Base-by-base conservation (phyloP, 139 green algal genomes). In the Closterium sp. region DNA sequence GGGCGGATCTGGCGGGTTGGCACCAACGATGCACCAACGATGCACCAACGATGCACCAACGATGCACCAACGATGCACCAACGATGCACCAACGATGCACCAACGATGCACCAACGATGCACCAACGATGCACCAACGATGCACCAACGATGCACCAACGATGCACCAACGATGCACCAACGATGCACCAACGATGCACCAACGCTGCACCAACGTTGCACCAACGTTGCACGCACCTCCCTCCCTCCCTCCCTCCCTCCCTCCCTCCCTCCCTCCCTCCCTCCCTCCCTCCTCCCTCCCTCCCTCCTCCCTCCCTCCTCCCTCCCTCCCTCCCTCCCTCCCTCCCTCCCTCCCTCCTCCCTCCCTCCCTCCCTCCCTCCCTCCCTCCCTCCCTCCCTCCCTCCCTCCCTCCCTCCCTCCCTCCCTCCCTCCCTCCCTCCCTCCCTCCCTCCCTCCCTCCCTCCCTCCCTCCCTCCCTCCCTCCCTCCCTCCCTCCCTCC, bases 231-330 rank as follows among this genome's bases (percentile, higher is more conserved):
- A 28, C 84, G 12, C 84, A 64, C 84, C 16, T 38, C 84, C 9
- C 84, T 88, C 84, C 36, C 84, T 88, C 84, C 25, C 16, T 38
- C 10, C 12, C 84, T 88, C 84, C 36, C 84, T 88, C 84, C 28
- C 84, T 88, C 84, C 12, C 84, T 38, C 10, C 36, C 16, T 38
- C 84, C 36, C 84, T 88, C 84, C 12, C 84, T 38, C 84, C 36
- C 16, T 88, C 16, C 12, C 84, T 88, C 84, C 36, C 16, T 88
- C 84, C 36, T 33, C 36, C 84, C 36, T 33, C 12, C 84, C 36
- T 12, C 12, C 84, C 36, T 33, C 12, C 84, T 38, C 84, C 9
- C 16, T 33, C 10, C 36, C 16, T 88, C 36, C 9, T 12, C 12
- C 10, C 12, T 12, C 36, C 10, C 36, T 33, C 36, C 84, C 84